Conservation (phyloP, 1,284 basidiomycete genomes). For the Leccinum subfulvum region DNA sequence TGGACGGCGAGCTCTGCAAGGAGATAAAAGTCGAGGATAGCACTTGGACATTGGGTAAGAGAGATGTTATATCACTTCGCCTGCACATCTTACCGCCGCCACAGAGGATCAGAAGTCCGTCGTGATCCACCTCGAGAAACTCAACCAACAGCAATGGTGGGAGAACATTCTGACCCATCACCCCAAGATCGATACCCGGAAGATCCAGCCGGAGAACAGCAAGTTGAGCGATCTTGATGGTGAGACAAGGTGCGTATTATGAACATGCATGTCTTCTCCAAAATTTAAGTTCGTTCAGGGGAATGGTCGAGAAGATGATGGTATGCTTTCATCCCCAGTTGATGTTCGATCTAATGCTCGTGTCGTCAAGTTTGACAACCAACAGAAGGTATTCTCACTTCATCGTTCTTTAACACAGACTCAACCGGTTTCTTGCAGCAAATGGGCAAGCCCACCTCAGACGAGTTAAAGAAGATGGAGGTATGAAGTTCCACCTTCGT, state of each 20-base stretch:
- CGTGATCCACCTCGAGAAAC: slow-evolving; percentile 83
- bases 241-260: slow-evolving; percentile 69
- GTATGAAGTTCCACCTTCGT: slow-evolving; percentile 36
- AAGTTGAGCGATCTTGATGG: slow-evolving; percentile 95
- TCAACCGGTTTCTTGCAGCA: slow-evolving; percentile 51
- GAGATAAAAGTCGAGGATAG: slow-evolving; percentile 96
- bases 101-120: slow-evolving; percentile 79
- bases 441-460: slow-evolving; percentile 93
- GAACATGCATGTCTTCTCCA: neutral
- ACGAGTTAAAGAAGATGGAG: slow-evolving; percentile 88
- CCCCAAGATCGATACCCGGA: slow-evolving; percentile 95
- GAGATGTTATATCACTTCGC: slow-evolving; percentile 1
- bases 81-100: slow-evolving; percentile 10
- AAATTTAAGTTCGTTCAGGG: slow-evolving; percentile 47
- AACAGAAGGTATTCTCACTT: slow-evolving; percentile 73
- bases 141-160: slow-evolving; percentile 94
- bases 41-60: slow-evolving; percentile 89
- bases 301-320: slow-evolving; percentile 99
- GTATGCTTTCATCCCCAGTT: slow-evolving; percentile 60
- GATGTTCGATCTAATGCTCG: slow-evolving; percentile 11
- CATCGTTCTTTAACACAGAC: neutral
- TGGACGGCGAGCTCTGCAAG: slow-evolving; percentile 89
- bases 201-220: slow-evolving; percentile 94
- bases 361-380: slow-evolving; percentile 83
- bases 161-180: slow-evolving; percentile 94